Evolutionary conservation across 805 yeast species (phyloP).

Genomic region (Candida ulmi): DNA sequence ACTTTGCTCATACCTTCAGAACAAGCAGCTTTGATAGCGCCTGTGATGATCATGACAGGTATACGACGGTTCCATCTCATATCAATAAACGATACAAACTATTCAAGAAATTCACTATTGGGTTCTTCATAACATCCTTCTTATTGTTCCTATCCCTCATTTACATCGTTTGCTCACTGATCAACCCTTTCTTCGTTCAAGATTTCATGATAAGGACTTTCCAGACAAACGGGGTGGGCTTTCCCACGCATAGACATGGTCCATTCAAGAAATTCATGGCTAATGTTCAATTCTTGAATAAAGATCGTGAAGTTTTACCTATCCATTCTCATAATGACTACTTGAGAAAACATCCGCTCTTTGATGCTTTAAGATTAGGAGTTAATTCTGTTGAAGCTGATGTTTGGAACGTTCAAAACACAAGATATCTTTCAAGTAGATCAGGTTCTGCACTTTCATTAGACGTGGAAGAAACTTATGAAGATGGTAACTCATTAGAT

Average conservation of each 20-base stretch:
- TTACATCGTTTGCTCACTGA: neutral
- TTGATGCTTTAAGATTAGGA: constrained; percentile 50
- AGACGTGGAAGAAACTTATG: neutral
- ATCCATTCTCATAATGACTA: constrained; percentile 71
- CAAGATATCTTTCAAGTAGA: too few relatives aligned
- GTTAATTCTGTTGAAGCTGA: constrained; percentile 62
- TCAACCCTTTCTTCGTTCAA: neutral
- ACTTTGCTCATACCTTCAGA: too few relatives aligned
- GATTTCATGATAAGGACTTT: neutral
- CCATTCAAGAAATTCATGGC: neutral
- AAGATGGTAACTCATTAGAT: neutral
- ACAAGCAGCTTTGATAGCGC: too few relatives aligned
- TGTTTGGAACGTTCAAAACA: constrained; percentile 37
- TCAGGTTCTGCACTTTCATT: too few relatives aligned
- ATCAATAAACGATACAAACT: neutral
- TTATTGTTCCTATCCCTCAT: neutral
- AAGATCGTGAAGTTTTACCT: constrained; percentile 18
- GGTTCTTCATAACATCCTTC: neutral
- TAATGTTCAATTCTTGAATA: constrained; percentile 6
- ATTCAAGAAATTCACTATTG: neutral
- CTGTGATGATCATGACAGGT: too few relatives aligned
- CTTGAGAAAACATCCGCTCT: constrained; percentile 52
- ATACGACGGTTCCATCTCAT: neutral
- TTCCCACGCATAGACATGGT: neutral
- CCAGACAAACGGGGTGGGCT: too few relatives aligned